Conservation (phyloP, 805 yeast species). For the Debaryomyces maramus region DNA sequence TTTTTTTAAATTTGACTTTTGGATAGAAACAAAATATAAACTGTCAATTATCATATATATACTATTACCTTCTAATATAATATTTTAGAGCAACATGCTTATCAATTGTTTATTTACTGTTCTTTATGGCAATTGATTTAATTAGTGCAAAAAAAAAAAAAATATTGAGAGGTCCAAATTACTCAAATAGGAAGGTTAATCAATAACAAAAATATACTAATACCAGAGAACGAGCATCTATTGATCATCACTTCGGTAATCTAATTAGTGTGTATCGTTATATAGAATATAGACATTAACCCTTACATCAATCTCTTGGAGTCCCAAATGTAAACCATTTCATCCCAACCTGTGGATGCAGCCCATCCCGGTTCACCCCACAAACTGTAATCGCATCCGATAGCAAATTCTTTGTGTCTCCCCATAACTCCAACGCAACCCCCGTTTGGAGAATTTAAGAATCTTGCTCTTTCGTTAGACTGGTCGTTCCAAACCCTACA, state of each 20-base stretch:
- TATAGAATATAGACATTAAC: too few species aligned
- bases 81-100: neutral
- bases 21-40: neutral
- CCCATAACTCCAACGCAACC: conserved; percentile 62
- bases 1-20: neutral
- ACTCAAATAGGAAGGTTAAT: neutral
- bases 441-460: conserved; percentile 38
- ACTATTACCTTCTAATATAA: neutral
- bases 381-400: conserved; percentile 91
- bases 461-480: conserved; percentile 57
- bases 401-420: conserved; percentile 82
- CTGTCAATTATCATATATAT: neutral
- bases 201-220: neutral
- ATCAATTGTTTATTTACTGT: neutral
- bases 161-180: neutral
- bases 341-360: conserved; percentile 96
- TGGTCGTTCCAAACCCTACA: conserved; percentile 81
- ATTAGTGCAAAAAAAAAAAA: neutral
- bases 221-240: too few species aligned
- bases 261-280: too few species aligned
- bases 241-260: too few species aligned
- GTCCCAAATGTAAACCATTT: conserved; percentile 89
- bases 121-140: neutral
- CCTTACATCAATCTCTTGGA: conserved; percentile 41
- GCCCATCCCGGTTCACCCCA: conserved; percentile 98